Evolutionary conservation across 2,329 filamentous ascomycete genomes (phyloP), one percentile per base, ranked within the genome.

Genomic region (Xylaria sp.): DNA sequence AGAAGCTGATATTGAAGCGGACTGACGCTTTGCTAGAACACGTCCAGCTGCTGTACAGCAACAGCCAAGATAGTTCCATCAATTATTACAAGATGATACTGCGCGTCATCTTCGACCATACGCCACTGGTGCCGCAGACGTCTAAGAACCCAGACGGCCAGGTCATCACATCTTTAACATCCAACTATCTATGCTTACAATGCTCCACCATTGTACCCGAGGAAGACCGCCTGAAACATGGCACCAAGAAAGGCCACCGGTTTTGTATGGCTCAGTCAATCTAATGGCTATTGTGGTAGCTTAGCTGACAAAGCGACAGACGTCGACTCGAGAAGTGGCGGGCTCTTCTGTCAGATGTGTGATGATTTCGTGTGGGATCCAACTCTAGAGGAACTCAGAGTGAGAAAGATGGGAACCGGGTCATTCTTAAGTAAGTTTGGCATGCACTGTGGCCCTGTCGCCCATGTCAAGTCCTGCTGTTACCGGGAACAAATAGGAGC

Each of bases 351-450:
- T 71, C 88, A 91, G 61, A 86, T 91, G 68, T 94, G 90, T 68
- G 84, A 89, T 67, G 90, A 94, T 69, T 86, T 91, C 60, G 87
- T 94, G 26, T 93, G 90, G 80, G 90, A 94, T 63, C 88, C 89
- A 5, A 89, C 88, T 5, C 77, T 94, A 4, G 90, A 94, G 67
- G 87, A 89, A 48, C 80, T 92, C 51, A 82, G 90, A 56, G 74
- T 90, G 39, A 80, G 86, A 52, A 90, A 90, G 71, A 83, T 87
- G 63, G 85, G 84, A 8, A 86, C 83, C 2, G 84, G 86, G 39
- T 83, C 82, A 18, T 87, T 86, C 62, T 82, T 81, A 61, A 84
- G 86, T 88, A 73, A 63, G 79, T 69, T 38, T 19, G 13, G n/a
- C 41, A 9, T 18, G 18, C 50, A 19, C 8, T 21, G 18, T 29